A percentile compares a stretch with the other conserved stretches of the same genome.
Conservation (phyloP, 768 basidiomycete genomes). For the Polyporus arcularius region DNA sequence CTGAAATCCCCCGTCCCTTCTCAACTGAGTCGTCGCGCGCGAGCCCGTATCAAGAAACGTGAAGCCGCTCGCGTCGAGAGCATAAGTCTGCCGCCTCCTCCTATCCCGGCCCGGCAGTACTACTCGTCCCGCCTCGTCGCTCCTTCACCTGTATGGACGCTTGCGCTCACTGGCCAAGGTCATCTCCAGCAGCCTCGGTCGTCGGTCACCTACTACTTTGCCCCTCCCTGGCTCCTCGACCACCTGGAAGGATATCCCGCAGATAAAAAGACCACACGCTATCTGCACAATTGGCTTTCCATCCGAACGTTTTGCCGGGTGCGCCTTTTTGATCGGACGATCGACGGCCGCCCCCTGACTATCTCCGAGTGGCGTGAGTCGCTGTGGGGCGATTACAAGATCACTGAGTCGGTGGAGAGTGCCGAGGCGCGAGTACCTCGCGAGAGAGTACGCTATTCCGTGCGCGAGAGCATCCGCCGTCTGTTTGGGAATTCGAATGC, state of each 20-base stretch:
- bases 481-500: not conserved
- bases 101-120: not conserved
- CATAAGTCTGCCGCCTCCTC: not conserved
- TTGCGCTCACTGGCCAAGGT: not conserved
- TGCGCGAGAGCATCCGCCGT: not conserved
- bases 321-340: not conserved
- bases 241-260: not conserved
- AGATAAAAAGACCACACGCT: not conserved
- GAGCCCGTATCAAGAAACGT: not conserved
- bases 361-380: constrained; percentile 2
- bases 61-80: not conserved
- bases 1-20: not conserved
- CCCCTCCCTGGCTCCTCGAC: not conserved
- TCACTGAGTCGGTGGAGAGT: not conserved
- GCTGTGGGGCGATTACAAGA: not conserved
- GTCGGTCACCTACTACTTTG: not conserved
- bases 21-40: not conserved
- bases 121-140: not conserved
- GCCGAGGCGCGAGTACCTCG: not conserved
- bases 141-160: not conserved
- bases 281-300: not conserved
- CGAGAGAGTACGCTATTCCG: not conserved
- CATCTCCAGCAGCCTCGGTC: not conserved
- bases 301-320: not conserved
- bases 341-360: not conserved